Base-by-base conservation (phyloP, 192 early-diverging fungal genomes). In the Phlyctochytrium planicorne region DNA sequence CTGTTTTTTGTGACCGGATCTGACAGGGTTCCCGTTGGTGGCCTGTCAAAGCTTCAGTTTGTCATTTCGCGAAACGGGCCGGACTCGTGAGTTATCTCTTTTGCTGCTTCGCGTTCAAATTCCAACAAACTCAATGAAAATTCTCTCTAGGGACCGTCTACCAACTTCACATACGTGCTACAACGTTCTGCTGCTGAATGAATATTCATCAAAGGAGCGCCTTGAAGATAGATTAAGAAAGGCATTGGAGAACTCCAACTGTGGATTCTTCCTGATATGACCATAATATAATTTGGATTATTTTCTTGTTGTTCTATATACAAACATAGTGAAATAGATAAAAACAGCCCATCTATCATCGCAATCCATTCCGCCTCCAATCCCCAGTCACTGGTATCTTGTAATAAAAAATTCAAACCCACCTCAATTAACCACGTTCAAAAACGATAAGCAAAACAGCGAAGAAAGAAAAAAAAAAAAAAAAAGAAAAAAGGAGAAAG, bases 131-230 rank as follows among this genome's bases (percentile, higher is more conserved):
- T n/a, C n/a, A n/a, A n/a, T n/a, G n/a, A n/a, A n/a, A 63, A 33
- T 68, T 33, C 50, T 52, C 56, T 24, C 52, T 32, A 75, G 72
- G 40, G 73, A 80, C 60, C 88, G 94, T 29, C 72, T 97, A 52
- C 95, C 95, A 12, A 93, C 93, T 1, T 91, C 94, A 3, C 94
- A 96, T 66, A 97, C 95, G 0, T 97, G 95, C 76, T 96, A 91
- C 70, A 96, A 96, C 74, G 90, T 91, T 10, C 76, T 97, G 47
- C 83, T 94, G 60, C 77, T 97, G 2, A 91, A 86, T 34, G 92
- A 94, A 35, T 97, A 97, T 71, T 75, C 84, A 3, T 76, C 83
- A 29, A 86, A 93, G 59, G 91, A 91, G 35, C 89, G 91, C 74
- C 78, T 97, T 12, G 77, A 85, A 33, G 89, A 91, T 37, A 78